phyloP scores from a whole-genome alignment of 805 yeast species.

The Yueomyces sp. region DNA sequence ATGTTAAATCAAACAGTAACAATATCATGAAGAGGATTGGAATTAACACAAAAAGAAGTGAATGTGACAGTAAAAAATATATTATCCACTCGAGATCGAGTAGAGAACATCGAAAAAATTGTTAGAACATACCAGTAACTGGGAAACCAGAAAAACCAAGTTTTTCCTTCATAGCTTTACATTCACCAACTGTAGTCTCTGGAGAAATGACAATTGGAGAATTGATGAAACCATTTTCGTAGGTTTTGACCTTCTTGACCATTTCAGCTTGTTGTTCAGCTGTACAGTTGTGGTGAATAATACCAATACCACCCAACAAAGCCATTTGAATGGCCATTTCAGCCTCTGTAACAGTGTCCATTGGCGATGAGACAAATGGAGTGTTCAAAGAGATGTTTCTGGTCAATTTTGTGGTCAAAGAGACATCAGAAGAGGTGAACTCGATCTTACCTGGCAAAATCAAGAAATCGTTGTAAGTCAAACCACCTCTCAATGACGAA shows the following conservation, averaged over 20 bases:
- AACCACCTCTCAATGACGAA: slow-evolving; percentile 82
- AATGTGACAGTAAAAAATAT: background rate
- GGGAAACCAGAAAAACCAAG: slow-evolving; percentile 97
- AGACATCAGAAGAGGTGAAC: slow-evolving; percentile 70
- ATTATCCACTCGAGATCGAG: background rate
- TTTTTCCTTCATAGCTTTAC: slow-evolving; percentile 50
- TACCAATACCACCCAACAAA: slow-evolving; percentile 96
- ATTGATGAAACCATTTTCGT: slow-evolving; percentile 93
- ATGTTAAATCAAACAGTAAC: slow-evolving; percentile 9
- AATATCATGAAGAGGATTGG: background rate
- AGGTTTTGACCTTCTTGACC: slow-evolving; percentile 94
- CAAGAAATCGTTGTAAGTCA: slow-evolving; percentile 93
- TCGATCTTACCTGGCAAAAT: slow-evolving; percentile 89
- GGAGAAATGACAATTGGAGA: slow-evolving; percentile 86
- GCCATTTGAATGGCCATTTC: slow-evolving; percentile 99
- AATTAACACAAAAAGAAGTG: background rate
- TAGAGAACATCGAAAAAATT: slow-evolving; percentile 1
- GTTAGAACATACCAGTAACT: slow-evolving; percentile 86
- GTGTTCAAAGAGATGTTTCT: slow-evolving; percentile 83
- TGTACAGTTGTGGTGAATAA: slow-evolving; percentile 93
- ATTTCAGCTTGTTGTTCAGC: slow-evolving; percentile 96
- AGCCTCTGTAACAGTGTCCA: slow-evolving; percentile 98
- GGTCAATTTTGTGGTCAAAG: slow-evolving; percentile 76
- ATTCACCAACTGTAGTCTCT: slow-evolving; percentile 62
- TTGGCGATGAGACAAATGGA: slow-evolving; percentile 95